Evolutionary conservation across 1,284 basidiomycete genomes (phyloP), one percentile per base, ranked within the genome.

Genomic region (Ganoderma sp.): DNA sequence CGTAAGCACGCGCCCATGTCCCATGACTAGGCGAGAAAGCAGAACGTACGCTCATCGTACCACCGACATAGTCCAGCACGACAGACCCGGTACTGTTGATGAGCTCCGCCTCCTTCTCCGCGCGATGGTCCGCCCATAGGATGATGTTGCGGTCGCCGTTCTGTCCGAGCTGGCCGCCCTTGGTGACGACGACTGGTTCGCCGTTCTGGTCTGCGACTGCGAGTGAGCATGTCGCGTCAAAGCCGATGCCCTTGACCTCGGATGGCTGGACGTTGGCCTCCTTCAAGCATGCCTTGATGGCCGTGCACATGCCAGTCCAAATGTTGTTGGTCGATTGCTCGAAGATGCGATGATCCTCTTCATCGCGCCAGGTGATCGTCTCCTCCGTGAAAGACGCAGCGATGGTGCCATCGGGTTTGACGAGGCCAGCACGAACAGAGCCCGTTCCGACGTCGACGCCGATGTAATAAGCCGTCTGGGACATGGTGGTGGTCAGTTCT

Each of bases 201-300:
- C 96, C 96, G 17, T 87, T 76, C 65, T 88, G 81, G 77, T 96
- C 90, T 1, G 91, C 85, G 32, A 99, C 97, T 0, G 97, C 96
- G 45, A 99, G 85, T 0, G 95, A 97, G 82, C 98, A 99, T 0
- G 97, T 99, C 63, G 97, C 97, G 80, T 99, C 97, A 78, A 99
- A 98, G 12, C 97, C 96, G 66, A 99, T 78, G 1, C 97, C 97
- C 76, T 94, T 95, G 72, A 99, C 90, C 5, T 84, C 80, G 3
- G 82, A 79, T 15, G 92, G 87, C 32, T 85, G 75, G 42, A 96
- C 81, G 7, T 88, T 85, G 3, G 92, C 88, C 42, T 85, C 81
- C 14, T 83, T 71, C 41, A 99, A 81, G 64, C 95, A 90, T 12
- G 86, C 85, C 73, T 86, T 88, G 72, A 95, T 90, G 39, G 91